A percentile compares a stretch with the other conserved stretches of the same genome.
phyloP scores from a whole-genome alignment of 257 asterid species.

The Solanum pinnatisectum region DNA sequence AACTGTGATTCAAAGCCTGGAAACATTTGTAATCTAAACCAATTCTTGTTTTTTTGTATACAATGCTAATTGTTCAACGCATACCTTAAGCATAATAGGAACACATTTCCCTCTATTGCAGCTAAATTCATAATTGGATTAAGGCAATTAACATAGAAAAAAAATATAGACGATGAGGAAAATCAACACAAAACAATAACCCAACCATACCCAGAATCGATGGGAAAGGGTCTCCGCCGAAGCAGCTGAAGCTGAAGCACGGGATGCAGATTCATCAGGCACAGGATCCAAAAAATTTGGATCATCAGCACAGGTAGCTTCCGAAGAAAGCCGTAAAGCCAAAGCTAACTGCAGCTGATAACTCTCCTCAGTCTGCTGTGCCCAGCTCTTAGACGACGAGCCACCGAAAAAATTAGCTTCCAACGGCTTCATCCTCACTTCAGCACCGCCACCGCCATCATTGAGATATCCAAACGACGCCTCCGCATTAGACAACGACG shows the following conservation, averaged over 20 bases:
- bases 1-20: neutral
- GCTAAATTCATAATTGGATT: neutral
- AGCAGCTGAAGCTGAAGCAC: conserved; percentile 28
- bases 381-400: conserved; percentile 80
- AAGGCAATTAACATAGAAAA: neutral
- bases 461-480: neutral
- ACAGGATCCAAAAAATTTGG: conserved; percentile 80
- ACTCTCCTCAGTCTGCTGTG: conserved; percentile 98
- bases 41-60: neutral
- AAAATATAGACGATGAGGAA: neutral
- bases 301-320: conserved; percentile 81
- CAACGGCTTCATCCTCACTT: neutral
- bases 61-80: neutral
- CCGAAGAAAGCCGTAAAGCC: conserved; percentile 81
- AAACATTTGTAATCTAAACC: neutral
- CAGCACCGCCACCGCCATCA: conserved; percentile 15
- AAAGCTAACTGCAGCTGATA: conserved; percentile 87
- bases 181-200: neutral
- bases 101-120: neutral
- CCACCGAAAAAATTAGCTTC: conserved; percentile 18
- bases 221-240: conserved; percentile 69
- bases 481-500: neutral
- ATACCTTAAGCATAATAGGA: neutral
- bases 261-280: conserved; percentile 44
- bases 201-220: conserved; percentile 74